A percentile compares a stretch with the other conserved stretches of the same genome.
phyloP scores from a whole-genome alignment of 228 moss, liverwort and hornwort genomes.

The Sphagnum fallax region DNA sequence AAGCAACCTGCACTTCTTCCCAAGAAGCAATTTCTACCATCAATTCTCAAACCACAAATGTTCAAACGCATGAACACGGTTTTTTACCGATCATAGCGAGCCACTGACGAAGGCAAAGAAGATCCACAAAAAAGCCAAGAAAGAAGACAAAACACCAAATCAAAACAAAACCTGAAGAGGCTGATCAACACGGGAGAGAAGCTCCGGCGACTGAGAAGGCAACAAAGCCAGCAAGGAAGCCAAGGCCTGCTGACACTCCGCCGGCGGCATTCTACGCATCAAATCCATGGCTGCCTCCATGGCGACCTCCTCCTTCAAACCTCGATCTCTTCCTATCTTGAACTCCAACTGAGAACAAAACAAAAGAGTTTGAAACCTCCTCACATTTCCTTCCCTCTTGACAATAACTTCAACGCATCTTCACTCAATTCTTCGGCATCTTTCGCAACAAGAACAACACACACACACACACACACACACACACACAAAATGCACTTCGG shows the following conservation, averaged over 20 bases:
- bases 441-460: too few relatives aligned
- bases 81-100: not conserved
- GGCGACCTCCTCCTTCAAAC: not conserved
- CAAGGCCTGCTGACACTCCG: conserved; percentile 66
- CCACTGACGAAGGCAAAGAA: not conserved
- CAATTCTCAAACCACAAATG: not conserved
- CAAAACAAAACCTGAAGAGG: conserved; percentile 56
- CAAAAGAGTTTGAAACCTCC: too few relatives aligned
- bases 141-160: not conserved
- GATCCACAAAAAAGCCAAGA: not conserved
- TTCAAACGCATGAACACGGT: not conserved
- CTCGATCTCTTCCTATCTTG: too few relatives aligned
- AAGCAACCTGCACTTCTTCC: conserved; percentile 51
- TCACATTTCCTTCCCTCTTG: too few relatives aligned
- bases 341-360: too few relatives aligned
- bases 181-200: conserved; percentile 86
- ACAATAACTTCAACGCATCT: too few relatives aligned
- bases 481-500: too few relatives aligned
- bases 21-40: not conserved
- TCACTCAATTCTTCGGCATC: too few relatives aligned
- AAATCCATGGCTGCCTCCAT: conserved; percentile 99
- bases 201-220: conserved; percentile 75
- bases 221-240: conserved; percentile 65
- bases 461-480: too few relatives aligned
- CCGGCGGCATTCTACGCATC: conserved; percentile 87